Evolutionary conservation across 2,329 filamentous ascomycete species (phyloP).

Genomic region (Xylariaceae sp.): DNA sequence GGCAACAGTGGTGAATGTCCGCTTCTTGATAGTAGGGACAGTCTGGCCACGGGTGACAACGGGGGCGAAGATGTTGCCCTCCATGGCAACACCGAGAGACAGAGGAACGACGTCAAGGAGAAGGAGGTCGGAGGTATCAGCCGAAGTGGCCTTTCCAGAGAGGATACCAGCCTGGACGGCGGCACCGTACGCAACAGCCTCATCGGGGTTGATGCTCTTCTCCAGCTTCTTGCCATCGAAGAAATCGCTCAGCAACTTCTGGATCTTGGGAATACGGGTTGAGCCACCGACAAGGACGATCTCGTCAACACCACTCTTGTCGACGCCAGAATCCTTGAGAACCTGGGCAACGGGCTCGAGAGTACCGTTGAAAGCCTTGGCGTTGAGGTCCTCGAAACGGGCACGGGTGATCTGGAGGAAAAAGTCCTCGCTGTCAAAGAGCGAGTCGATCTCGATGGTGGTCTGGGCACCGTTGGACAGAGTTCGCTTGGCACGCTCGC

Average conservation of each 20-base stretch:
- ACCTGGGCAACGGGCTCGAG: slow-evolving; percentile 96
- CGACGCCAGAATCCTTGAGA: slow-evolving; percentile 86
- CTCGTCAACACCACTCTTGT: slow-evolving; percentile 94
- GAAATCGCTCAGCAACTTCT: slow-evolving; percentile 99
- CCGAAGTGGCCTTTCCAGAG: slow-evolving; percentile 95
- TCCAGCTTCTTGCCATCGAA: slow-evolving; percentile 99
- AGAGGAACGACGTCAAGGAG: slow-evolving; percentile 96
- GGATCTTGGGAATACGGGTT: slow-evolving; percentile 97
- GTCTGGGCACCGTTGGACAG: slow-evolving; percentile 97
- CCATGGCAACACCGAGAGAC: slow-evolving; percentile 98
- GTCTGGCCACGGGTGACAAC: slow-evolving; percentile 84
- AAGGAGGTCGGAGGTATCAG: slow-evolving; percentile 92
- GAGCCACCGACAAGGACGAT: slow-evolving; percentile 99
- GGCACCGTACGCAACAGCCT: slow-evolving; percentile 98
- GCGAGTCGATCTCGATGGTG: slow-evolving; percentile 97
- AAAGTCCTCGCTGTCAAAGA: slow-evolving; percentile 98
- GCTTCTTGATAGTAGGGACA: slow-evolving; percentile 82
- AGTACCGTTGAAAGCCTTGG: slow-evolving; percentile 92
- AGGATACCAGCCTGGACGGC: slow-evolving; percentile 99
- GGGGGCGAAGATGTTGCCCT: slow-evolving; percentile 97
- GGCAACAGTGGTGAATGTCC: slow-evolving; percentile 82
- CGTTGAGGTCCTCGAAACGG: slow-evolving; percentile 98
- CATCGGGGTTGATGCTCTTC: slow-evolving; percentile 99
- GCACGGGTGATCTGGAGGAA: slow-evolving; percentile 97
- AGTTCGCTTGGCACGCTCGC: slow-evolving; percentile 99